These are phyloP conservation scores for Wickerhamomyces ciferrii DNA, from an alignment of 805 yeast genomes.

Conservation along the genomic window DNA sequence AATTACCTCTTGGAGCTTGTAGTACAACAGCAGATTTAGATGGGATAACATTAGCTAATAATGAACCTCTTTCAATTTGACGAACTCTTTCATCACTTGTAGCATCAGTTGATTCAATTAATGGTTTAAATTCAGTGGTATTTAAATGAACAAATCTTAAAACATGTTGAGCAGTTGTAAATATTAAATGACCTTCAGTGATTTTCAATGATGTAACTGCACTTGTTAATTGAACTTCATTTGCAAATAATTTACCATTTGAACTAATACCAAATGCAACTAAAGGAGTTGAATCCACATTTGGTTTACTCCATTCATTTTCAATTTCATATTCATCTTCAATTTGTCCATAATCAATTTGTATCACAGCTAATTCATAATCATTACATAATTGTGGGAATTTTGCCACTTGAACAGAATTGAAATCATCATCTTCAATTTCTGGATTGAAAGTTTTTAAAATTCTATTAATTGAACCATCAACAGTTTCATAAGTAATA, in stretches of 20 bases:
- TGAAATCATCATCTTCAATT: constrained; percentile 22
- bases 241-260: constrained; percentile 70
- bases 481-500: constrained; percentile 55
- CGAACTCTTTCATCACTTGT: constrained; percentile 77
- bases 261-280: constrained; percentile 69
- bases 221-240: constrained; percentile 50
- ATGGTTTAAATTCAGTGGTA: constrained; percentile 32
- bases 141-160: constrained; percentile 76
- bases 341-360: constrained; percentile 5
- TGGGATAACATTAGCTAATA: constrained; percentile 78
- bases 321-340: constrained; percentile 17
- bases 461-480: constrained; percentile 50
- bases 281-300: constrained; percentile 13
- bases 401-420: constrained; percentile 31
- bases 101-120: constrained; percentile 30
- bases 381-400: constrained; percentile 72
- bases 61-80: constrained; percentile 85
- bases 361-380: constrained; percentile 39
- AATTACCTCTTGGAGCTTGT: constrained; percentile 94
- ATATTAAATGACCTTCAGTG: constrained; percentile 66
- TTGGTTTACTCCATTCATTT: constrained; percentile 21
- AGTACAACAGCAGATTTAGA: constrained; percentile 75
- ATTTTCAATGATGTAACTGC: constrained; percentile 80
- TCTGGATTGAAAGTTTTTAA: constrained; percentile 13
- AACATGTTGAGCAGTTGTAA: constrained; percentile 85